Base-by-base conservation (phyloP, 2,329 filamentous ascomycete genomes). In the Penicillium oxalicum region DNA sequence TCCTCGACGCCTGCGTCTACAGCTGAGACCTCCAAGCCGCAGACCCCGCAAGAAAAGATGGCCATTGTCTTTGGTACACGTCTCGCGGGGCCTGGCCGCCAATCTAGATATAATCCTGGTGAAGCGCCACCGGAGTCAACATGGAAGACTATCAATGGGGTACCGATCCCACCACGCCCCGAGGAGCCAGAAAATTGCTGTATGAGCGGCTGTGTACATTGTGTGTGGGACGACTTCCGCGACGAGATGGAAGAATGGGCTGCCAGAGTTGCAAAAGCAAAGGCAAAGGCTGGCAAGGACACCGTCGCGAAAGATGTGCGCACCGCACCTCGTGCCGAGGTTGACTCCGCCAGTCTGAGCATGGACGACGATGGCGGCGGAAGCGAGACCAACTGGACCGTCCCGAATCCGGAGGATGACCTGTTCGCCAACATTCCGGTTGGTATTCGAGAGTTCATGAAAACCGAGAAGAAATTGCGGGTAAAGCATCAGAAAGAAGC, bases 161-260 rank as follows among this genome's bases (percentile, higher is more conserved):
- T 97, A 1, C 71, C 82, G 13, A 86, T 97, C 4, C 93, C 93
- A 2, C 91, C 90, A 0, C 80, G 81, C 41, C 93, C 93, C 1
- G 78, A 82, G 41, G 91, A 98, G 70, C 93, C 93, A 3, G 93
- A 97, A 62, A 96, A 98, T 65, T 98, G 93, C 77, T 98, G 93
- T 71, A 98, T 98, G 93, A 93, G 88, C 63, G 93, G 93, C 3
- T 98, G 93, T 66, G 91, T 95, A 42, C 91, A 97, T 68, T 98
- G 93, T 68, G 93, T 97, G 2, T 97, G 91, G 91, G 91, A 96
- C 61, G 77, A 82, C 45, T 97, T 84, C 69, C 80, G 91, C 7
- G 91, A 98, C 57, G 93, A 97, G 45, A 78, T 97, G 70, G 91
- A 97, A 68, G 87, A 88, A 49, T 97, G 90, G 88, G 86, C 84